phyloP scores from a whole-genome alignment of 2,329 filamentous ascomycete species.

The Emericellopsis atlantica region DNA sequence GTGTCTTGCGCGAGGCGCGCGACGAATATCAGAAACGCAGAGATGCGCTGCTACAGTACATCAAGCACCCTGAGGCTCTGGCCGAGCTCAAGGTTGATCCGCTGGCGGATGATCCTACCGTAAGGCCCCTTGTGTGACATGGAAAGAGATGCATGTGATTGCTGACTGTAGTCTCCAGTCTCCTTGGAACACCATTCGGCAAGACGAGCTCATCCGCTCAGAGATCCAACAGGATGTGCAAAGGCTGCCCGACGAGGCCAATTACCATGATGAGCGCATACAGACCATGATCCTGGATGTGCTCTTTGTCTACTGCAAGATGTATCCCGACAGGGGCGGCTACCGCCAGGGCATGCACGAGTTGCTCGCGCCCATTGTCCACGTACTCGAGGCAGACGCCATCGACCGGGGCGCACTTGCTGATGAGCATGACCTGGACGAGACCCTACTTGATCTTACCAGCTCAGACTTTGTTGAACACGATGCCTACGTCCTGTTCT shows the following conservation, averaged over 20 bases:
- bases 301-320: constrained; percentile 88
- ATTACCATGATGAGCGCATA: constrained; percentile 69
- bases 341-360: constrained; percentile 99
- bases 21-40: constrained; percentile 61
- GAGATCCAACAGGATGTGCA: constrained; percentile 95
- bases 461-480: constrained; percentile 72
- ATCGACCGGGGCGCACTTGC: constrained; percentile 36
- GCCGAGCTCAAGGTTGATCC: constrained; percentile 63
- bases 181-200: constrained; percentile 77
- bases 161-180: constrained; percentile 39
- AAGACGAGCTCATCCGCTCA: constrained; percentile 70
- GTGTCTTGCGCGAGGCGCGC: constrained; percentile 54
- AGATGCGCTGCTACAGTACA: constrained; percentile 66
- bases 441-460: constrained; percentile 51
- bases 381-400: constrained; percentile 73
- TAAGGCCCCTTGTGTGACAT: constrained; percentile 14
- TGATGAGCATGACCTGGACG: constrained; percentile 31
- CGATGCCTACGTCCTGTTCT: constrained; percentile 79
- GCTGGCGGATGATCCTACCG: constrained; percentile 63
- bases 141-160: not conserved
- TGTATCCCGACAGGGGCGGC: constrained; percentile 71
- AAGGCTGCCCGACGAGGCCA: constrained; percentile 80
- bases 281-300: constrained; percentile 79
- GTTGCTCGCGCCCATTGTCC: constrained; percentile 76
- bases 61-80: constrained; percentile 74